A percentile compares a stretch with the other conserved stretches of the same genome.
Conservation (phyloP, 805 yeast genomes). For the Priceomyces haplophilus region DNA sequence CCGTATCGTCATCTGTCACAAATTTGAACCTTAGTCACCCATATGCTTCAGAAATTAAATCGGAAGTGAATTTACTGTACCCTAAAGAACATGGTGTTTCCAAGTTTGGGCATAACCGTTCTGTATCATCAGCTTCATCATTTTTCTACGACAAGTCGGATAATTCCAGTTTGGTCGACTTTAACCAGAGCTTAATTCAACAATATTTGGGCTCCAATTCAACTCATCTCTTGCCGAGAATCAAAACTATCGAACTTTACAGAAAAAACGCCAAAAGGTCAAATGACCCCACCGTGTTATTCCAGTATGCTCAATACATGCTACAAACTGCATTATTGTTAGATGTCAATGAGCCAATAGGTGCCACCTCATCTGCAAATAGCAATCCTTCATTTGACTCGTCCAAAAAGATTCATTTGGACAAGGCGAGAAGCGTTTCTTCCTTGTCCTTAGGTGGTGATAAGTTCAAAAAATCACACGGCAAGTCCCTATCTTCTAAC, state of each 20-base stretch:
- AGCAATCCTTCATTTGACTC: conserved; percentile 16
- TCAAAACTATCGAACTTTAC: conserved; percentile 83
- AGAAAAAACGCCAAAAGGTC: conserved; percentile 80
- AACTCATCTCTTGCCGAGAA: conserved; percentile 60
- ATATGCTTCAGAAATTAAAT: conserved; percentile 10
- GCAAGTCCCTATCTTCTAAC: conserved; percentile 19
- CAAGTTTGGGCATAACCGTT: conserved; percentile 28
- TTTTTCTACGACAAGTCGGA: conserved; percentile 33
- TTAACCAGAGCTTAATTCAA: conserved; percentile 49
- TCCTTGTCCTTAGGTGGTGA: conserved; percentile 7
- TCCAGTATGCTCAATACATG: conserved; percentile 89
- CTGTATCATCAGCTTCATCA: conserved; percentile 38
- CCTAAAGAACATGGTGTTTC: conserved; percentile 11
- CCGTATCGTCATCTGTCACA: conserved; percentile 35
- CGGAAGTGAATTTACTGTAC: conserved; percentile 25
- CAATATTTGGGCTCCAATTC: conserved; percentile 53
- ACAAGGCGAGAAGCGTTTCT: conserved; percentile 2
- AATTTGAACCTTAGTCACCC: conserved; percentile 24
- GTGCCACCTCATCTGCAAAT: neutral
- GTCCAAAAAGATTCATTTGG: conserved; percentile 12
- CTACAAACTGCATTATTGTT: conserved; percentile 76
- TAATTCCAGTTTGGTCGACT: conserved; percentile 42
- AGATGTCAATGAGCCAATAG: conserved; percentile 21
- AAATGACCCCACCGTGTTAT: conserved; percentile 81
- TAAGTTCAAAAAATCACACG: conserved; percentile 14